Base-by-base conservation (phyloP, 2,329 filamentous ascomycete species). In the Phoma herbarum region DNA sequence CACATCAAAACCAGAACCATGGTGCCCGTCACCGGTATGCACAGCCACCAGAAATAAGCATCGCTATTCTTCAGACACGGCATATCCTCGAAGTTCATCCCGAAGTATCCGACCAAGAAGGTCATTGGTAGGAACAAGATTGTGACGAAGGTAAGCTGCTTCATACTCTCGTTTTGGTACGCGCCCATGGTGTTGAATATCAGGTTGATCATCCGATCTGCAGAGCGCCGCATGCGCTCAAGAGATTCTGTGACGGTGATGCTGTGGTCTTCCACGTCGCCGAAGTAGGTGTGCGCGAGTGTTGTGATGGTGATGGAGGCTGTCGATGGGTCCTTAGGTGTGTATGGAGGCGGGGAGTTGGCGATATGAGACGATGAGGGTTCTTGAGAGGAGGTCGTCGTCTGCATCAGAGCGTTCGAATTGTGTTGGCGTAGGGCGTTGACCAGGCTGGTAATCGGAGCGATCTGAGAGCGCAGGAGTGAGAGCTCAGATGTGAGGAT, bases 101-200 rank as follows among this genome's bases (percentile, higher is more conserved):
- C 80, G 43, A 80, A 77, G 68, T 84, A 77, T 51, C 85, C 92
- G 1, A 90, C 93, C 62, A 97, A 82, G 73, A 97, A 96, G 0
- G 92, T 96, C 70, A 97, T 78, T 0, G 93, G 93, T 16, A 96
- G 80, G 76, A 97, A 97, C 71, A 96, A 88, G 60, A 96, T 94
- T 7, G 93, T 96, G 22, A 94, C 91, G 22, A 91, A 82, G 0
- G 92, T 95, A 42, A 97, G 83, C 72, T 94, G 90, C 78, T 91
- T 93, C 90, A 97, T 96, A 62, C 87, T 91, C 77, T 96, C 91
- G 75, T 96, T 97, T 72, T 96, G 93, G 58, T 88, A 88, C 2
- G 92, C 90, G 47, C 90, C 88, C 59, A 97, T 93, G 12, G 90
- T 95, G 78, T 97, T 97, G 83, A 97, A 97, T 59, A 96, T 96